A percentile compares a stretch with the other conserved stretches of the same genome.
phyloP scores from a whole-genome alignment of 1,284 basidiomycete species.

The Trichosporon coremiiforme region DNA sequence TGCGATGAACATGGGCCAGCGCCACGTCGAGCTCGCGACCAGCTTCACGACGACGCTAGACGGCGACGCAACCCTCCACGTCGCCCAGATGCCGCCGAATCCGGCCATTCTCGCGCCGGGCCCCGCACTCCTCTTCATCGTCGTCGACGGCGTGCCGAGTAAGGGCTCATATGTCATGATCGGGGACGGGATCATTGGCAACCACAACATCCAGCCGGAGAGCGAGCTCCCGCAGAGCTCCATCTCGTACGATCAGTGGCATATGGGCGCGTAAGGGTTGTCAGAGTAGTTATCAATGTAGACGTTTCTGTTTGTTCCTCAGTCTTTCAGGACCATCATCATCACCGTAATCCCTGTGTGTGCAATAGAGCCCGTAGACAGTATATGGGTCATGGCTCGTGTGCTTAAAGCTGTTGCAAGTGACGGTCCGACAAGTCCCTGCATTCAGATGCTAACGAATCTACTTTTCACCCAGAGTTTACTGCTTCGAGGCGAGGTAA shows the following conservation, averaged over 20 bases:
- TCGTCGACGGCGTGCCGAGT: slow-evolving; percentile 77
- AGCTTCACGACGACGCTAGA: slow-evolving; percentile 77
- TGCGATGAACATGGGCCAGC: slow-evolving; percentile 68
- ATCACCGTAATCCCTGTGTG: background rate
- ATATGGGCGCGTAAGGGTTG: slow-evolving; percentile 3
- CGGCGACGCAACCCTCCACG: slow-evolving; percentile 73
- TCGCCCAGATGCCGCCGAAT: slow-evolving; percentile 77
- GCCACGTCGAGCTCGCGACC: slow-evolving; percentile 68
- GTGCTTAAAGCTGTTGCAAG: background rate
- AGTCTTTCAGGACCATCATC: background rate
- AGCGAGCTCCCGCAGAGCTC: slow-evolving; percentile 60
- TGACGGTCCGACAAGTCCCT: slow-evolving; percentile 1
- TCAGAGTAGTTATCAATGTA: too few relatives aligned
- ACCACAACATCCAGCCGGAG: slow-evolving; percentile 60
- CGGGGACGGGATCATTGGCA: slow-evolving; percentile 74
- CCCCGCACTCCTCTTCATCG: slow-evolving; percentile 77
- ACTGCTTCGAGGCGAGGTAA: slow-evolving; percentile 33
- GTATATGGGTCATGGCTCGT: background rate
- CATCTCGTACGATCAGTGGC: slow-evolving; percentile 5
- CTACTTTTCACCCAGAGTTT: background rate
- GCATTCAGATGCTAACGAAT: slow-evolving; percentile 8
- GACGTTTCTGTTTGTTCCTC: background rate
- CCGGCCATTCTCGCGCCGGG: slow-evolving; percentile 81
- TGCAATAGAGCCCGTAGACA: background rate
- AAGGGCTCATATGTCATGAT: slow-evolving; percentile 73